Evolutionary conservation across 495 filamentous ascomycete species (phyloP).

Genomic region (Cairneyella variabilis): DNA sequence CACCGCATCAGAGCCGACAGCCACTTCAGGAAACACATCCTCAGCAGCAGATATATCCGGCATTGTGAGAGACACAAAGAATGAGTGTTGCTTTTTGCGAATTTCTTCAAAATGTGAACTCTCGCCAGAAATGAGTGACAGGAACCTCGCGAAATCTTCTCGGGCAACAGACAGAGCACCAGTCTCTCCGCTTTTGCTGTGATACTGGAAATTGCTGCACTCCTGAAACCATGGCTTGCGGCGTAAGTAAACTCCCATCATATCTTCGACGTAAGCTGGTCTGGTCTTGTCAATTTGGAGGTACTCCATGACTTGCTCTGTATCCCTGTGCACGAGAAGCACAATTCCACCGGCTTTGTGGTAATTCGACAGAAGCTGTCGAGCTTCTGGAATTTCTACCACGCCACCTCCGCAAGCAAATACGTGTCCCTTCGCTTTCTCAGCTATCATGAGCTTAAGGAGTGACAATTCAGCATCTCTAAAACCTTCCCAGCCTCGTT

Average conservation of each 20-base stretch:
- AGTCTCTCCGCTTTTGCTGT: slow-evolving; percentile 62
- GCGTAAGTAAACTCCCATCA: slow-evolving; percentile 87
- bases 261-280: slow-evolving; percentile 91
- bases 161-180: slow-evolving; percentile 57
- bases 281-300: slow-evolving; percentile 85
- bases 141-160: slow-evolving; percentile 76
- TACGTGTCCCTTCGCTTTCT: slow-evolving; percentile 70
- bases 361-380: slow-evolving; percentile 70
- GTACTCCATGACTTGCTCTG: slow-evolving; percentile 84
- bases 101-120: slow-evolving; percentile 59
- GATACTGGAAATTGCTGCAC: slow-evolving; percentile 94
- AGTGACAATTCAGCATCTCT: slow-evolving; percentile 73
- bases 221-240: slow-evolving; percentile 88
- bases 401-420: slow-evolving; percentile 94
- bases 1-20: slow-evolving; percentile 86
- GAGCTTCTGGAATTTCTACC: slow-evolving; percentile 81
- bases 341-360: slow-evolving; percentile 82
- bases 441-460: slow-evolving; percentile 66
- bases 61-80: slow-evolving; percentile 88
- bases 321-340: slow-evolving; percentile 81
- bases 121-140: slow-evolving; percentile 68
- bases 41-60: slow-evolving; percentile 63
- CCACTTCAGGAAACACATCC: slow-evolving; percentile 64
- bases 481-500: slow-evolving; percentile 85
- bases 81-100: slow-evolving; percentile 70